Conservation (phyloP, 169 alveolate genomes). For the Eimeria zaria region DNA sequence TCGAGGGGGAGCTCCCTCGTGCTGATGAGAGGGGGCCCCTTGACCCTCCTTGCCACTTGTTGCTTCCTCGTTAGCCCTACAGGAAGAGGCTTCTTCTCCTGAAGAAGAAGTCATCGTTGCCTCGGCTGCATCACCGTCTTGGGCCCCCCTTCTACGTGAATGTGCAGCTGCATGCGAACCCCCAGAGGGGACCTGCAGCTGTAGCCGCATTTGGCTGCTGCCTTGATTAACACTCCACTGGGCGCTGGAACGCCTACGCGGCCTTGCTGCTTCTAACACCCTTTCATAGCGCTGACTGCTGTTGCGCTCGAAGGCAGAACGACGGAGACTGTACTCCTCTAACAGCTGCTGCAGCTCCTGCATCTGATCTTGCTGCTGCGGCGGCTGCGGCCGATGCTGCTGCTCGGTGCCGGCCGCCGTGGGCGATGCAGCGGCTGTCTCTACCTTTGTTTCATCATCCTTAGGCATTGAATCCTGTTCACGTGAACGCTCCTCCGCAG, state of each 20-base stretch:
- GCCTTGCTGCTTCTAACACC: slow-evolving; percentile 16
- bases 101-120: neutral
- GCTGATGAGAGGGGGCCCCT: neutral
- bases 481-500: neutral
- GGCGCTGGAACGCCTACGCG: neutral
- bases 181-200: slow-evolving; percentile 23
- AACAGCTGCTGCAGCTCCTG: slow-evolving; percentile 50
- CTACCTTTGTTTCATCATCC: neutral
- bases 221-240: neutral
- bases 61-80: neutral
- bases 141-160: slow-evolving; percentile 14
- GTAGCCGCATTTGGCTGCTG: neutral
- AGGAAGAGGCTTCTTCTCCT: neutral
- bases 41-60: neutral
- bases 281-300: slow-evolving; percentile 22
- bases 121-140: slow-evolving; percentile 3
- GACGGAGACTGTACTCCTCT: neutral
- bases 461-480: neutral
- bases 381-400: neutral
- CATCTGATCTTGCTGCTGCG: neutral
- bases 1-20: neutral
- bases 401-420: neutral
- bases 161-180: neutral
- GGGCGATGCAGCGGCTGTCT: neutral
- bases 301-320: slow-evolving; percentile 49